A percentile compares a stretch with the other conserved stretches of the same genome.
Conservation (phyloP, 805 yeast species). For the Kregervanrija pseudodelftensis region DNA sequence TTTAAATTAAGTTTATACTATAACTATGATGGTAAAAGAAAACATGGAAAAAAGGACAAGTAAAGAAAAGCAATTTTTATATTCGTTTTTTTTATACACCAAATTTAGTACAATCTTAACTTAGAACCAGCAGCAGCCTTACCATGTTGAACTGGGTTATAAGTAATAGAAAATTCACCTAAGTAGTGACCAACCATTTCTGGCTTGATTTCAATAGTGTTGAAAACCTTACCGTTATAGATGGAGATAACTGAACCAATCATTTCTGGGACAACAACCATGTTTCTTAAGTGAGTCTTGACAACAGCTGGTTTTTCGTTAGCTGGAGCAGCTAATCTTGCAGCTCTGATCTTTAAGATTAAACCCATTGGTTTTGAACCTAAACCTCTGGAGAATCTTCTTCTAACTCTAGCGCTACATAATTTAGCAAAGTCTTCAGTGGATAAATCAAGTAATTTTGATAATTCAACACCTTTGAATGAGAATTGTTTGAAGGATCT, state of each 20-base stretch:
- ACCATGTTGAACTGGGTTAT: slow-evolving; percentile 99
- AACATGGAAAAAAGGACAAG: background rate
- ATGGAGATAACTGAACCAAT: slow-evolving; percentile 98
- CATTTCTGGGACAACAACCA: slow-evolving; percentile 99
- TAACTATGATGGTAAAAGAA: too few species aligned
- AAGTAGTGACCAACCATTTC: slow-evolving; percentile 99
- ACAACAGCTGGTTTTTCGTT: slow-evolving; percentile 97
- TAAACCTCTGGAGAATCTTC: slow-evolving; percentile 98
- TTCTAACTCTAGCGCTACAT: slow-evolving; percentile 98
- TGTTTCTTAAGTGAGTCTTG: slow-evolving; percentile 99
- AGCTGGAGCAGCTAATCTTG: slow-evolving; percentile 81
- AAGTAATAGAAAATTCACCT: slow-evolving; percentile 99
- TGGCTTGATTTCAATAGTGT: slow-evolving; percentile 97
- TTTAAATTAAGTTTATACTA: too few species aligned
- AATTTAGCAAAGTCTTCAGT: slow-evolving; percentile 96
- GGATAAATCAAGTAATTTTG: slow-evolving; percentile 85
- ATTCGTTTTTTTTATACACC: slow-evolving; percentile 8
- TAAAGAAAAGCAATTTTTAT: background rate
- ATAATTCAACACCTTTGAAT: slow-evolving; percentile 97
- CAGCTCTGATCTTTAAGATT: slow-evolving; percentile 96
- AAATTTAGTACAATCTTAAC: slow-evolving; percentile 29
- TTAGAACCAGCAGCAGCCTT: slow-evolving; percentile 32
- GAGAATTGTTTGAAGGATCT: slow-evolving; percentile 94
- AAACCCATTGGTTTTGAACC: slow-evolving; percentile 92
- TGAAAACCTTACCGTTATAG: slow-evolving; percentile 99